Conservation (phyloP, 768 basidiomycete genomes). For the Cystobasidium ongulense region DNA sequence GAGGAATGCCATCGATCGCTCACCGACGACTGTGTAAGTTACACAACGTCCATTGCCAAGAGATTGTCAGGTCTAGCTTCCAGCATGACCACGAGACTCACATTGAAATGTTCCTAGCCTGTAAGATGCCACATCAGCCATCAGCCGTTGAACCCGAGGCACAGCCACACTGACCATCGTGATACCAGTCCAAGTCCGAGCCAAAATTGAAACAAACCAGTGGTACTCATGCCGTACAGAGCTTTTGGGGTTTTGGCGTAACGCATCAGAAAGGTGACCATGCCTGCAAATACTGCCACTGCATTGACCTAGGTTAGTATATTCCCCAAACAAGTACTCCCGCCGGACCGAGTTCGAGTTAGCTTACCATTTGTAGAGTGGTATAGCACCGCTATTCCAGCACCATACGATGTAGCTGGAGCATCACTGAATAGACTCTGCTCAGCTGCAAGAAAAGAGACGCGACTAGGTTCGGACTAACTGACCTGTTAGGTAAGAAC, state of each 20-base stretch:
- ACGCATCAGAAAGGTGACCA: constrained; percentile 1
- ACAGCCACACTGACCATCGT: background rate
- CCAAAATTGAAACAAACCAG: constrained; percentile 1
- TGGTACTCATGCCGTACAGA: background rate
- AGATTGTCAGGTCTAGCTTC: too few relatives aligned
- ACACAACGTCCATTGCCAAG: too few relatives aligned
- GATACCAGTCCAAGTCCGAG: constrained; percentile 1
- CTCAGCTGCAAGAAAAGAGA: background rate
- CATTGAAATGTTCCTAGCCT: constrained; percentile 3
- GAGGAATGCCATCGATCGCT: too few relatives aligned
- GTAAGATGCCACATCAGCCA: background rate
- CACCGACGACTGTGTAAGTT: too few relatives aligned
- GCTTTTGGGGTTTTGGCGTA: background rate
- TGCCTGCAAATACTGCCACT: constrained; percentile 4
- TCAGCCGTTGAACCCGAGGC: background rate
- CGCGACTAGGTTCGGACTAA: background rate
- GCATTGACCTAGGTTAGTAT: background rate
- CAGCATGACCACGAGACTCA: too few relatives aligned
- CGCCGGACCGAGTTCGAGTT: background rate
- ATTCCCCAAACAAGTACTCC: background rate
- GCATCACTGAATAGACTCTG: constrained; percentile 14
- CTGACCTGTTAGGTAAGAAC: constrained; percentile 13
- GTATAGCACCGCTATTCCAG: constrained; percentile 1
- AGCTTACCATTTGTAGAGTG: background rate
- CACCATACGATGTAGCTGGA: constrained; percentile 11